Conservation (phyloP, 208 protist genomes). For the Wallacemonas sp. region DNA sequence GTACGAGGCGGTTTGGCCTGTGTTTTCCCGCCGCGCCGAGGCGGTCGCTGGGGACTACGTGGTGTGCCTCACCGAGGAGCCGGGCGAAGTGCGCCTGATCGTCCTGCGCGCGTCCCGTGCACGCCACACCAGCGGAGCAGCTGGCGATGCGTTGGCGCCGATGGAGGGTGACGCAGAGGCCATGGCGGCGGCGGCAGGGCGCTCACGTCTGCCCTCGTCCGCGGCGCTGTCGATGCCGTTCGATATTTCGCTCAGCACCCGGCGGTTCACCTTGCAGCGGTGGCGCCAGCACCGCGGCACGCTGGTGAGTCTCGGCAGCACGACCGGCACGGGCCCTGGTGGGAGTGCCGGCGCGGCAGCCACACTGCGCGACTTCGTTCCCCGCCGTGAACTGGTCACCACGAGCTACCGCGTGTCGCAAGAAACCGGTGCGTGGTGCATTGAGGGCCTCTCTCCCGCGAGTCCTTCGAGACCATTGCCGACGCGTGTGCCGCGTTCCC, state of each 20-base stretch:
- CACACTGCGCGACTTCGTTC: neutral
- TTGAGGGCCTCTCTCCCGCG: slow-evolving; percentile 54
- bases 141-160: neutral
- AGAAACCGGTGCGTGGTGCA: slow-evolving; percentile 72
- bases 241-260: slow-evolving; percentile 1
- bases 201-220: slow-evolving; percentile 3
- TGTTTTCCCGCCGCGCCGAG: slow-evolving; percentile 42
- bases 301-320: slow-evolving; percentile 2
- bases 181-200: neutral
- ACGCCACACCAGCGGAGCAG: neutral
- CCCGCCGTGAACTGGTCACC: slow-evolving; percentile 11
- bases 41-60: slow-evolving; percentile 76
- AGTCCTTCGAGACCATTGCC: slow-evolving; percentile 71
- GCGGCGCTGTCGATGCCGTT: neutral
- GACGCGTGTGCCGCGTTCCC: slow-evolving; percentile 66
- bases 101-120: slow-evolving; percentile 29
- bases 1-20: slow-evolving; percentile 44
- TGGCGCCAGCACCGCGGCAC: slow-evolving; percentile 8
- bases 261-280: slow-evolving; percentile 1
- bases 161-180: neutral
- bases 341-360: neutral
- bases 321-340: neutral
- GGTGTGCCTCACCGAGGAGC: slow-evolving; percentile 46
- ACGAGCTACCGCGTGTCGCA: slow-evolving; percentile 60
- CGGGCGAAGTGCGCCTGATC: slow-evolving; percentile 59